Conservation (phyloP, 192 early-diverging fungal genomes). For the Gorgonomyces haynaldii region DNA sequence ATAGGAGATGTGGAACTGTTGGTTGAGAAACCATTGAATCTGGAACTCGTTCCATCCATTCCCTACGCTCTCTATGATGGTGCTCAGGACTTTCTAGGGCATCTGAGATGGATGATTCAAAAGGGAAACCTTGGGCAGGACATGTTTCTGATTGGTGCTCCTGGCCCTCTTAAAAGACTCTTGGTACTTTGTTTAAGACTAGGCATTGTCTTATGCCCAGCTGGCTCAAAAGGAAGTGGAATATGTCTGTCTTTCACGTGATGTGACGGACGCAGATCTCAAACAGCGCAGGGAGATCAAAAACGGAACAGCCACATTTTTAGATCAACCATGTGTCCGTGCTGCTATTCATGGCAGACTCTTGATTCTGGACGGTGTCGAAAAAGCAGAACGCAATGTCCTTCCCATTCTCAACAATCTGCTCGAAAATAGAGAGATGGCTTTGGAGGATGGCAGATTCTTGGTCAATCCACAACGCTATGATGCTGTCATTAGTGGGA, state of each 20-base stretch:
- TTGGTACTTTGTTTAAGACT: conserved; percentile 58
- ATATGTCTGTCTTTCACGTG: conserved; percentile 60
- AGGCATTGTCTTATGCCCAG: conserved; percentile 53
- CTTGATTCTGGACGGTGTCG: conserved; percentile 38
- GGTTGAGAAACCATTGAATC: background rate
- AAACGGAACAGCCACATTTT: conserved; percentile 33
- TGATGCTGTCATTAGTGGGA: conserved; percentile 40
- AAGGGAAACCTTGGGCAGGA: conserved; percentile 72
- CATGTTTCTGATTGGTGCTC: conserved; percentile 63
- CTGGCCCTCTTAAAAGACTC: conserved; percentile 8
- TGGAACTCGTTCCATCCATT: background rate
- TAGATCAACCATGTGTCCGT: conserved; percentile 44
- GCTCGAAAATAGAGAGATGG: conserved; percentile 78
- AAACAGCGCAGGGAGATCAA: conserved; percentile 65
- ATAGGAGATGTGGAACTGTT: background rate
- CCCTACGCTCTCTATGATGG: background rate
- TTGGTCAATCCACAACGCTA: conserved; percentile 61
- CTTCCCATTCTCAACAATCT: conserved; percentile 76
- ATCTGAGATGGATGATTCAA: conserved; percentile 68
- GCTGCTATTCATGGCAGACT: conserved; percentile 34
- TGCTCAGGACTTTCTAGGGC: conserved; percentile 25
- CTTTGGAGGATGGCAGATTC: conserved; percentile 67
- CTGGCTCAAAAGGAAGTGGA: conserved; percentile 59
- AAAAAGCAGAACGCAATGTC: conserved; percentile 77
- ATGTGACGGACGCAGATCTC: conserved; percentile 63